These are phyloP conservation scores for Chenopodium quinoa DNA, from an alignment of 148 eudicot species.

Conservation along the genomic window DNA sequence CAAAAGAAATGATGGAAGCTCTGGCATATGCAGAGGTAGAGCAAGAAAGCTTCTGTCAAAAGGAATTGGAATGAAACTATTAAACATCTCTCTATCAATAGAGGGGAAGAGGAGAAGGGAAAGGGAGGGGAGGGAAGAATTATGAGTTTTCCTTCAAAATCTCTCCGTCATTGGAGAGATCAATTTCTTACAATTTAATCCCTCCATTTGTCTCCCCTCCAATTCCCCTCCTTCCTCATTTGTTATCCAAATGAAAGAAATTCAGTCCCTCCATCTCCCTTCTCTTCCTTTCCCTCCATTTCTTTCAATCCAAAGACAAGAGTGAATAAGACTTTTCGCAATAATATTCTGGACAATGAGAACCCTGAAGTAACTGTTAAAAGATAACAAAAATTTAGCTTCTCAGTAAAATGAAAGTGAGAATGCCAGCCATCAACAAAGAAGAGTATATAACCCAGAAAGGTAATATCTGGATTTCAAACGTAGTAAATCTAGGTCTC, in stretches of 20 bases:
- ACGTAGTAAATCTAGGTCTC: background rate
- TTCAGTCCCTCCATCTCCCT: too few species aligned
- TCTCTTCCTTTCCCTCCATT: too few species aligned
- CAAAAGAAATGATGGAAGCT: background rate
- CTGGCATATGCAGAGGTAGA: background rate
- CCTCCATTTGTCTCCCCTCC: too few species aligned
- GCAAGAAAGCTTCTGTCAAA: background rate
- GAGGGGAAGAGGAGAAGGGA: background rate
- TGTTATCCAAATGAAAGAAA: too few species aligned
- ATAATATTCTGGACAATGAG: background rate
- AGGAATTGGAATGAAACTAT: background rate
- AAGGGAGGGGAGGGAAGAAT: too few species aligned
- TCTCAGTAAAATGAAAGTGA: background rate
- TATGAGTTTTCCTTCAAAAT: too few species aligned
- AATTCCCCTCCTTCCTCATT: too few species aligned
- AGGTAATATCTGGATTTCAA: background rate
- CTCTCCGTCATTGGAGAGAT: too few species aligned
- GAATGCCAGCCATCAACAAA: background rate
- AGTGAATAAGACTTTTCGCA: background rate
- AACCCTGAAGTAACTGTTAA: background rate
- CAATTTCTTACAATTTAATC: too few species aligned
- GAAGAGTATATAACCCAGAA: background rate
- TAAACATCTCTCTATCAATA: background rate
- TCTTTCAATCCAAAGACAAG: too few species aligned
- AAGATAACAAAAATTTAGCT: background rate